phyloP scores from a whole-genome alignment of 352 stramenopile genomes.

The Phytophthora syringae region DNA sequence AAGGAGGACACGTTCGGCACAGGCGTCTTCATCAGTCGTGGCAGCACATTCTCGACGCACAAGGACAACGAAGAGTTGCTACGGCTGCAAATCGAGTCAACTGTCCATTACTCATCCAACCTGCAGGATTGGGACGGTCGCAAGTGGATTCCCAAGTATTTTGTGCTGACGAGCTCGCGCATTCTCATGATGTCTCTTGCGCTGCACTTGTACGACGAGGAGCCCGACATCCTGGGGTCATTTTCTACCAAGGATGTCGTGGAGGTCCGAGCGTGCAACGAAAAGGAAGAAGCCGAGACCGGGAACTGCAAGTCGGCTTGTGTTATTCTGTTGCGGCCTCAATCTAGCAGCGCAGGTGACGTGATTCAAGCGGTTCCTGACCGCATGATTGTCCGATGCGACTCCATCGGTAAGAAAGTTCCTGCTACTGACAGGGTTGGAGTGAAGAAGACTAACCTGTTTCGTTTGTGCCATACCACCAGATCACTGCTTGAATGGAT shows the following conservation, averaged over 20 bases:
- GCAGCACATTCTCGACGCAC: slow-evolving; percentile 85
- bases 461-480: slow-evolving; percentile 8
- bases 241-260: slow-evolving; percentile 84
- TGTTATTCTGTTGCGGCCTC: slow-evolving; percentile 56
- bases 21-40: slow-evolving; percentile 84
- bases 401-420: slow-evolving; percentile 71
- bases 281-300: slow-evolving; percentile 72
- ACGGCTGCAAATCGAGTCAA: slow-evolving; percentile 81
- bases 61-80: slow-evolving; percentile 88
- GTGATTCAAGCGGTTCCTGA: slow-evolving; percentile 42
- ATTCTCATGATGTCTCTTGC: slow-evolving; percentile 84
- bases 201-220: slow-evolving; percentile 88
- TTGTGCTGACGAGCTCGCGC: slow-evolving; percentile 83
- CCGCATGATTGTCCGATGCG: slow-evolving; percentile 79
- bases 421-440: background rate
- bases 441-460: background rate
- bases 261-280: slow-evolving; percentile 81
- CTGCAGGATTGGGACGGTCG: slow-evolving; percentile 86
- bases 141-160: slow-evolving; percentile 92
- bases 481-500: slow-evolving; percentile 92
- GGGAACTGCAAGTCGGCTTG: slow-evolving; percentile 61
- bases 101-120: slow-evolving; percentile 85
- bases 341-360: slow-evolving; percentile 16
- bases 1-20: slow-evolving; percentile 77
- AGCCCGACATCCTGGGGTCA: slow-evolving; percentile 84